A percentile compares a stretch with the other conserved stretches of the same genome.
These are phyloP conservation scores for Penicillium sp. DNA, from an alignment of 2,329 filamentous ascomycete genomes.

Conservation along the genomic window DNA sequence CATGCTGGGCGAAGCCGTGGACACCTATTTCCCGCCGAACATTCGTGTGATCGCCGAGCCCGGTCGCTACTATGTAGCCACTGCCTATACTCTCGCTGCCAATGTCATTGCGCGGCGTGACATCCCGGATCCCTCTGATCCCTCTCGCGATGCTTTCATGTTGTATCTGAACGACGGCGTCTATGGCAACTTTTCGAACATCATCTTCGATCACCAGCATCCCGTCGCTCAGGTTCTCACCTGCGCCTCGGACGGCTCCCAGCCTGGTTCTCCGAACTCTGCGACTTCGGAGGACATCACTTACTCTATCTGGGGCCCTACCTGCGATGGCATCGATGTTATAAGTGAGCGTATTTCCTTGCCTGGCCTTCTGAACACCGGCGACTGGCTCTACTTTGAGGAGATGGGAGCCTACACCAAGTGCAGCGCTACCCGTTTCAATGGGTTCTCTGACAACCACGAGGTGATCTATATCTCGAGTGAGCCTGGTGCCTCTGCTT, in stretches of 20 bases:
- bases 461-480: constrained; percentile 94
- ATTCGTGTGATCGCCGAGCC: constrained; percentile 93
- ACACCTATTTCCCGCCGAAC: constrained; percentile 80
- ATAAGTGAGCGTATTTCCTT: constrained; percentile 81
- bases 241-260: constrained; percentile 60
- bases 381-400: constrained; percentile 98
- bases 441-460: constrained; percentile 90
- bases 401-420: constrained; percentile 99
- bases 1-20: constrained; percentile 75
- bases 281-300: constrained; percentile 57
- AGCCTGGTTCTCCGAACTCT: constrained; percentile 50
- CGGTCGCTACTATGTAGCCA: constrained; percentile 91
- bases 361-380: constrained; percentile 75
- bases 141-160: constrained; percentile 70
- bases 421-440: constrained; percentile 97
- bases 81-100: constrained; percentile 90
- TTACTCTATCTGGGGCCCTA: constrained; percentile 98
- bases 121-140: constrained; percentile 65
- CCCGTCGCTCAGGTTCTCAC: constrained; percentile 80
- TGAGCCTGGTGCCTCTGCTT: constrained; percentile 78
- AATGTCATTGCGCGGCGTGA: constrained; percentile 95
- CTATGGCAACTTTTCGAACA: constrained; percentile 98
- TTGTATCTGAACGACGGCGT: constrained; percentile 96
- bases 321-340: constrained; percentile 95
- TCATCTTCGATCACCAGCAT: constrained; percentile 98